A percentile compares a stretch with the other conserved stretches of the same genome.
Evolutionary conservation across 2,329 filamentous ascomycete genomes (phyloP).

Genomic region (Diaporthe aspalathi): DNA sequence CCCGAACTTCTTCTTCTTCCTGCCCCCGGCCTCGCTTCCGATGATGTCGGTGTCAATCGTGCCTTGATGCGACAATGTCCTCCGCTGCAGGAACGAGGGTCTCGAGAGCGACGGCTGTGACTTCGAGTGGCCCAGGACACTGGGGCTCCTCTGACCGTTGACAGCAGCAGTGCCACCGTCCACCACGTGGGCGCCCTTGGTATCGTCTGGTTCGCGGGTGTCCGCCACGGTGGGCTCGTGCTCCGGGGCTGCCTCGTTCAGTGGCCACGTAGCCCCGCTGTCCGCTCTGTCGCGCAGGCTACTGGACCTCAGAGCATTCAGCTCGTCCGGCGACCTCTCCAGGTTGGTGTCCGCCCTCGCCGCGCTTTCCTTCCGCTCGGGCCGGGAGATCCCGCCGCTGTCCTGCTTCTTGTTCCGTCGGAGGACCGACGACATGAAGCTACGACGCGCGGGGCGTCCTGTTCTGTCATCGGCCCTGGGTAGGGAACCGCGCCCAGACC

Average conservation of each 20-base stretch:
- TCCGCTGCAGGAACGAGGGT: constrained; percentile 50
- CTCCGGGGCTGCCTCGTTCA: constrained; percentile 37
- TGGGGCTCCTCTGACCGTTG: constrained; percentile 40
- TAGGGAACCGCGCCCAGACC: constrained; percentile 55
- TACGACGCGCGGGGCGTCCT: constrained; percentile 49
- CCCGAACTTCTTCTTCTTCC: constrained; percentile 75
- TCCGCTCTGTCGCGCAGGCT: constrained; percentile 37
- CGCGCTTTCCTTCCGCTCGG: constrained; percentile 64
- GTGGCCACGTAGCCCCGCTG: constrained; percentile 45
- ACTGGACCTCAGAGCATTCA: constrained; percentile 57
- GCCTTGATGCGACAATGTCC: constrained; percentile 49
- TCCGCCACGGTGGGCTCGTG: constrained; percentile 34
- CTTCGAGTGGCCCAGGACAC: constrained; percentile 37
- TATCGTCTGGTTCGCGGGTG: constrained; percentile 45
- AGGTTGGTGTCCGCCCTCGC: constrained; percentile 72
- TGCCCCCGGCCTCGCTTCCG: constrained; percentile 40
- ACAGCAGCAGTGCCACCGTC: constrained; percentile 38
- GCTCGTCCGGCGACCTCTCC: constrained; percentile 67
- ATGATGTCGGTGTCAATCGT: constrained; percentile 35
- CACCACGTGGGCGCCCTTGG: constrained; percentile 51
- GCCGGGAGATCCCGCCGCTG: constrained; percentile 63
- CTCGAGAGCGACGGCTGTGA: constrained; percentile 39
- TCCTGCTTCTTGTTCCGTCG: constrained; percentile 69
- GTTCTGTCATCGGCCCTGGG: constrained; percentile 41
- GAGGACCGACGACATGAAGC: constrained; percentile 69